Evolutionary conservation across 129 eudicot genomes (phyloP), one percentile per base, ranked within the genome.

Genomic region (Centaurea solstitialis): DNA sequence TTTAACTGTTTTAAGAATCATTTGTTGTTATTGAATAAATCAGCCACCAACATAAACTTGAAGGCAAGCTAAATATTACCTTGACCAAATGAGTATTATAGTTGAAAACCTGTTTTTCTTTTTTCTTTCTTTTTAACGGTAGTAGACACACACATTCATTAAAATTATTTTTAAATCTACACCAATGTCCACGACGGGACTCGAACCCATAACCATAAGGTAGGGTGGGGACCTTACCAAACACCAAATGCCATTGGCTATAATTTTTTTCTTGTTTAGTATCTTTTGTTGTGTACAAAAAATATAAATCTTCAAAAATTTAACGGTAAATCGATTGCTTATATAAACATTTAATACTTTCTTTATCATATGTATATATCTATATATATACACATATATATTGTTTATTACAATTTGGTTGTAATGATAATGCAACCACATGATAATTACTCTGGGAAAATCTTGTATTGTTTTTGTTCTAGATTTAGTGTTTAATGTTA

Each of bases 381-480:
- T n/a, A n/a, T n/a, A n/a, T n/a, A n/a, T n/a, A n/a, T n/a, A n/a
- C n/a, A n/a, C n/a, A n/a, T n/a, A n/a, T n/a, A n/a, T n/a, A n/a
- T n/a, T 9, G 5, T 53, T 53, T 13, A 53, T 53, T 57, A 41
- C 2, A 18, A 71, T 79, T 4, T 70, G 75, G 83, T 12, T 70
- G 24, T 71, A 13, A 71, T 68, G 68, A 76, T 37, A 68, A 50
- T 68, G 8, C 28, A 66, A 37, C 22, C 53, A 43, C 70, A 67
- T 41, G 47, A 41, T 57, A 57, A 57, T 65, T 72, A 59, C 72
- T 62, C 22, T 65, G 12, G 45, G 76, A 75, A 81, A 81, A 81
- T 74, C 76, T 68, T 68, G 85, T 81, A 8, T 67, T 74, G 75
- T 74, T 65, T 65, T 45, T 50, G 67, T 81, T 67, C 62, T 68